A percentile compares a stretch with the other conserved stretches of the same genome.
These are phyloP conservation scores for Geotrichum klebahnii DNA, from an alignment of 1,139 yeast genomes.

Conservation along the genomic window DNA sequence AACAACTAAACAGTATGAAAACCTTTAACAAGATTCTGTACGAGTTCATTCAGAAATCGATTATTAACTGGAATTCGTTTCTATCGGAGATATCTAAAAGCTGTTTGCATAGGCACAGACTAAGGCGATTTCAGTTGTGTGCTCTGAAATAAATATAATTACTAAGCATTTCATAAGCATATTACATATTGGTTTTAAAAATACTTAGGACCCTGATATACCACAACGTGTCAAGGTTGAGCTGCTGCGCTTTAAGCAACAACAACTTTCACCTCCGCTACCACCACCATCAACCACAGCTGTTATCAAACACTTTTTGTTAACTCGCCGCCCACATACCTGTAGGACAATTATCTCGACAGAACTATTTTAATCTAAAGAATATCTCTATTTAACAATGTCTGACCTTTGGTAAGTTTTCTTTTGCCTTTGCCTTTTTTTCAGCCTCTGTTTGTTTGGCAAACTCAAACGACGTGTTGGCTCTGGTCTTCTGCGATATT, in stretches of 20 bases:
- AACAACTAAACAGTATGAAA: conserved; percentile 99
- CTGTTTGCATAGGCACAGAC: too few species aligned
- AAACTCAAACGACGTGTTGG: neutral
- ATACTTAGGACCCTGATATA: conserved; percentile 7
- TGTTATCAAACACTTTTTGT: neutral
- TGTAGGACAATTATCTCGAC: conserved; percentile 7
- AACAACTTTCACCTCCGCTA: neutral
- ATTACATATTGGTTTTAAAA: neutral
- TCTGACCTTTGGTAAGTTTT: conserved; percentile 24
- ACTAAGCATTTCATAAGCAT: too few species aligned
- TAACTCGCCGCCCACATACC: neutral
- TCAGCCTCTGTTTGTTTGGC: neutral
- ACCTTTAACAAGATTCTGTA: conserved; percentile 99
- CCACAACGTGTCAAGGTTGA: conserved; percentile 9
- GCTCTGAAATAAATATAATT: too few species aligned
- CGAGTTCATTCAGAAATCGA: conserved; percentile 98
- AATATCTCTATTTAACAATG: conserved; percentile 15
- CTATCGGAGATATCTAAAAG: too few species aligned
- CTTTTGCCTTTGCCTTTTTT: neutral
- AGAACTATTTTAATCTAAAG: conserved; percentile 7
- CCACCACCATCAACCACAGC: conserved; percentile 3
- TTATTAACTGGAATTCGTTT: too few species aligned
- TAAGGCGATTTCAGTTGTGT: too few species aligned
- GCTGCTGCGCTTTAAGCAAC: conserved; percentile 3
- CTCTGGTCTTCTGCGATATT: neutral